These are phyloP conservation scores for Betula pendula DNA, from an alignment of 306 rosid genomes.

Conservation along the genomic window DNA sequence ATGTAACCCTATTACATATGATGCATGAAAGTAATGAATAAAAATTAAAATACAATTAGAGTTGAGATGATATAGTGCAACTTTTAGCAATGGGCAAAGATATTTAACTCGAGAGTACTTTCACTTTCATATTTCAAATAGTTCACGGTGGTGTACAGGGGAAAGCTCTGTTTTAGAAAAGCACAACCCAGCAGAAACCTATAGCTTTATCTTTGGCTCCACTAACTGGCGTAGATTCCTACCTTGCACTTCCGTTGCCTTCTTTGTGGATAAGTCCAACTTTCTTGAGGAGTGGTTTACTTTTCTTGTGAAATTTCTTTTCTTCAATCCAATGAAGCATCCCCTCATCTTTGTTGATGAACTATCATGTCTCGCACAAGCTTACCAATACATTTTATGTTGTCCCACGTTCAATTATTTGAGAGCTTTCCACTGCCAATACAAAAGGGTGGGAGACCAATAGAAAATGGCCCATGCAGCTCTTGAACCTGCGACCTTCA, in stretches of 20 bases:
- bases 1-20: no score
- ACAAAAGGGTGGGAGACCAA: constrained; percentile 6
- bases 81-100: constrained; percentile 13
- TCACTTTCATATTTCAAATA: constrained; percentile 23
- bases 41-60: no score
- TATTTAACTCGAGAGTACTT: constrained; percentile 23
- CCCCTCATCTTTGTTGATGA: constrained; percentile 17
- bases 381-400: not conserved
- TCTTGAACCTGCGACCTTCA: constrained; percentile 32
- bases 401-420: constrained; percentile 27
- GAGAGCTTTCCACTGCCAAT: constrained; percentile 10
- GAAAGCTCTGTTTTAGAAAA: not conserved
- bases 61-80: no score
- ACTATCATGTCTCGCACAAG: not conserved
- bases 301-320: constrained; percentile 35
- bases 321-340: constrained; percentile 41
- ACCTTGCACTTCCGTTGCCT: constrained; percentile 36
- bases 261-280: constrained; percentile 25
- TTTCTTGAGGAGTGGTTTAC: constrained; percentile 23
- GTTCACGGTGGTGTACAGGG: constrained; percentile 20
- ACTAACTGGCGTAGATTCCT: constrained; percentile 44
- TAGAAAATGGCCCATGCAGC: constrained; percentile 39
- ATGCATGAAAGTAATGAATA: no score
- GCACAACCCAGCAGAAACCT: constrained; percentile 18
- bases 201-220: constrained; percentile 38